Conservation (phyloP, 257 asterid genomes). For the Rauvolfia tetraphylla region DNA sequence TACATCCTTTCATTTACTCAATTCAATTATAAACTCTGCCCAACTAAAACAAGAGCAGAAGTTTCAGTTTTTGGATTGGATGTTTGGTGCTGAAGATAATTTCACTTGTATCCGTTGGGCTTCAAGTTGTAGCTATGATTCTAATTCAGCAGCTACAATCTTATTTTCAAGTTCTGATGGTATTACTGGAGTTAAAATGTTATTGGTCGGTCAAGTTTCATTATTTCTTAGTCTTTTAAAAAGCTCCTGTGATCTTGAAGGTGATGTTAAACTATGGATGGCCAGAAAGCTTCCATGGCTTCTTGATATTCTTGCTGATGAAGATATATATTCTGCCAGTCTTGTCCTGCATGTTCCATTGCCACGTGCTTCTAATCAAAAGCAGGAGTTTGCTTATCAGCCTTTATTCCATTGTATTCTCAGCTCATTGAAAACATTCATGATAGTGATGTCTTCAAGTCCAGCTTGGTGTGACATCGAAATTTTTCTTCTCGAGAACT, state of each 20-base stretch:
- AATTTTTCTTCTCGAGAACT: conserved; percentile 62
- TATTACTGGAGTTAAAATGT: conserved; percentile 42
- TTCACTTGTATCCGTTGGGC: conserved; percentile 24
- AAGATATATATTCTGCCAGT: conserved; percentile 57
- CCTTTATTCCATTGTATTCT: conserved; percentile 53
- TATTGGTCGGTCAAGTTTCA: conserved; percentile 57
- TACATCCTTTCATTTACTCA: conserved; percentile 78
- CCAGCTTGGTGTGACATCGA: conserved; percentile 67
- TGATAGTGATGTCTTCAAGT: conserved; percentile 66
- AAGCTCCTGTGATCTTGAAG: conserved; percentile 72
- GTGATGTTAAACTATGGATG: conserved; percentile 52
- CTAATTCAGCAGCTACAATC: conserved; percentile 34
- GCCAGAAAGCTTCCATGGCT: conserved; percentile 88
- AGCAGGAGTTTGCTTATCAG: conserved; percentile 48
- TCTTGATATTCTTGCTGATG: conserved; percentile 56
- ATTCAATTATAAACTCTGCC: conserved; percentile 65
- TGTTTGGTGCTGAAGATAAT: conserved; percentile 42
- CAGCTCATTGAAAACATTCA: conserved; percentile 72
- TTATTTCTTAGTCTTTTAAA: conserved; percentile 59
- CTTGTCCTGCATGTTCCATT: conserved; percentile 52
- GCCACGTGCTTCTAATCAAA: conserved; percentile 35
- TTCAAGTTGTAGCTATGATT: conserved; percentile 14
- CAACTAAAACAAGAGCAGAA: conserved; percentile 63
- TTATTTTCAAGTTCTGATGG: conserved; percentile 38
- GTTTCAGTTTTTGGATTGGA: conserved; percentile 68